These are phyloP conservation scores for Coemansia sp. DNA, from an alignment of 192 early-diverging fungal genomes.

Conservation along the genomic window DNA sequence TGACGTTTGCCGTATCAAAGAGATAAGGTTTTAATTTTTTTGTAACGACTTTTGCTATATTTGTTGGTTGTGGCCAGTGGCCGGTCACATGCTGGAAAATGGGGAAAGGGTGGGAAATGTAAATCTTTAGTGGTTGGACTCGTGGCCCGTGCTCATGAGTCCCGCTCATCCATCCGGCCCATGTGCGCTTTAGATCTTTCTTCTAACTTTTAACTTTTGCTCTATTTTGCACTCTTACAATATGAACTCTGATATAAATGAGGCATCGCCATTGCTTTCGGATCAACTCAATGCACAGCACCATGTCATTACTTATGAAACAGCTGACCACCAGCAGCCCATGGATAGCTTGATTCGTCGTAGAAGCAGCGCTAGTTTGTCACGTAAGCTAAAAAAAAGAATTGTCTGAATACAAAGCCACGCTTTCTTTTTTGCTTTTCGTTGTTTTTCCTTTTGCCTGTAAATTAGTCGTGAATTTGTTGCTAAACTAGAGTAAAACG, in stretches of 20 bases:
- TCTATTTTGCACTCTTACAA: neutral
- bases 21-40: too few species aligned
- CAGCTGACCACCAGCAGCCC: constrained; percentile 4
- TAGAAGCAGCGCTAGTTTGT: constrained; percentile 2
- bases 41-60: too few species aligned
- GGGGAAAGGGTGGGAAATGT: neutral
- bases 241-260: neutral
- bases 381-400: neutral
- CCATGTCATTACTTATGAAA: neutral
- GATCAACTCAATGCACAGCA: neutral
- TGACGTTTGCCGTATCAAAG: too few species aligned
- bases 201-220: neutral
- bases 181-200: neutral
- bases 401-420: neutral
- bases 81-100: too few species aligned
- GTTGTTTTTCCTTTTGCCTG: neutral
- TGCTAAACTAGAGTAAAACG: neutral
- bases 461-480: neutral
- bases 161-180: too few species aligned
- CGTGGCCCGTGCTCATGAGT: too few species aligned
- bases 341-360: constrained; percentile 2
- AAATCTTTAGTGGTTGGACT: neutral
- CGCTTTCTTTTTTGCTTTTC: neutral
- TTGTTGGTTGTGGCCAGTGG: too few species aligned
- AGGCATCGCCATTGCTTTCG: neutral